Conservation (phyloP, 2,329 filamentous ascomycete genomes). For the Truncatella angustata region DNA sequence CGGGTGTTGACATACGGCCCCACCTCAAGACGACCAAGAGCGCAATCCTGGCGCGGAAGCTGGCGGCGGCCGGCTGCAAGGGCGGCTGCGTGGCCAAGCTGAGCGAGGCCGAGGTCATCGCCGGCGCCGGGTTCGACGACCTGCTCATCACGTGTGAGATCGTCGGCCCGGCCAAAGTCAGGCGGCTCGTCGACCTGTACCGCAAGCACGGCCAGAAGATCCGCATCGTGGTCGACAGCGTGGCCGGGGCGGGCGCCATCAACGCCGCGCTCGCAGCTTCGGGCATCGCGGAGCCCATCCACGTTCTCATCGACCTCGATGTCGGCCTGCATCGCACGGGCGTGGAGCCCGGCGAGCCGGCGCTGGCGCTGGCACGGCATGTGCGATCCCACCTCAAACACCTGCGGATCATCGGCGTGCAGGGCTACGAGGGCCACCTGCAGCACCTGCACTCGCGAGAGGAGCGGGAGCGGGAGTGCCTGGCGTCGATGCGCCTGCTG, state of each 20-base stretch:
- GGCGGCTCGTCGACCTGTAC: slow-evolving; percentile 42
- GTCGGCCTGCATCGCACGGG: slow-evolving; percentile 50
- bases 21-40: slow-evolving; percentile 55
- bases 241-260: slow-evolving; percentile 41
- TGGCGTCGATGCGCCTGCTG: slow-evolving; percentile 43
- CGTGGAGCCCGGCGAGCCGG: slow-evolving; percentile 39
- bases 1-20: slow-evolving; percentile 43
- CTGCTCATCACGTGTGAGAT: slow-evolving; percentile 52
- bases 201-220: slow-evolving; percentile 34
- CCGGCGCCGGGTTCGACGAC: slow-evolving; percentile 43
- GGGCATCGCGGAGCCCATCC: slow-evolving; percentile 35
- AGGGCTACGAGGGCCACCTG: slow-evolving; percentile 53
- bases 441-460: slow-evolving; percentile 46
- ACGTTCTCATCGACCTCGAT: slow-evolving; percentile 46
- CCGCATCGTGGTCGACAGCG: slow-evolving; percentile 47
- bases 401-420: slow-evolving; percentile 45
- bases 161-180: slow-evolving; percentile 44
- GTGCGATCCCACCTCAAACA: slow-evolving; percentile 34
- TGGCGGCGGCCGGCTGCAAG: slow-evolving; percentile 44
- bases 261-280: slow-evolving; percentile 36
- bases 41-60: slow-evolving; percentile 39
- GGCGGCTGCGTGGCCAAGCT: slow-evolving; percentile 53
- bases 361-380: slow-evolving; percentile 36
- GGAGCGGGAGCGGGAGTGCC: slow-evolving; percentile 39
- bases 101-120: slow-evolving; percentile 43